A percentile compares a stretch with the other conserved stretches of the same genome.
Conservation (phyloP, 2,329 filamentous ascomycete species). For the Aureobasidium sp. region DNA sequence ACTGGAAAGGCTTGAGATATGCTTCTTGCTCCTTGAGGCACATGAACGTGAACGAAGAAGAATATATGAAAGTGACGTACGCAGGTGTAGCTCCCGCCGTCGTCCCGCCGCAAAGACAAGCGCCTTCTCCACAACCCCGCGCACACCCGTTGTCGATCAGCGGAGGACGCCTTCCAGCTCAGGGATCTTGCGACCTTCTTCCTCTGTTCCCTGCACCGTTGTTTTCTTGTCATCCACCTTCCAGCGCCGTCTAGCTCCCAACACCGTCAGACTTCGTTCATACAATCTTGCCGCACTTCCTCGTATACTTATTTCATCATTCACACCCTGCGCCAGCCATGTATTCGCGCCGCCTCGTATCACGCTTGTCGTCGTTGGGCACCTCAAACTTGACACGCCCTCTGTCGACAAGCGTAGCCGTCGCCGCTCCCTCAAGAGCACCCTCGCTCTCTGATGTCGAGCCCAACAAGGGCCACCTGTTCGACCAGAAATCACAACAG, state of each 20-base stretch:
- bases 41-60: neutral
- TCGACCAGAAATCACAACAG: slow-evolving; percentile 75
- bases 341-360: slow-evolving; percentile 21
- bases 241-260: neutral
- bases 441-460: slow-evolving; percentile 85
- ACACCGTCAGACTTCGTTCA: neutral
- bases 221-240: neutral
- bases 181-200: neutral
- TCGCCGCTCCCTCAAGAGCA: slow-evolving; percentile 28
- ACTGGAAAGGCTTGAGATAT: neutral
- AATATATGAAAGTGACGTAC: neutral
- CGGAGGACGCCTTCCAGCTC: neutral
- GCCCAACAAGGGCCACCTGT: slow-evolving; percentile 62
- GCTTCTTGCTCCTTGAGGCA: neutral
- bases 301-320: neutral
- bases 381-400: slow-evolving; percentile 15
- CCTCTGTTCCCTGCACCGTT: neutral
- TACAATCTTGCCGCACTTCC: neutral
- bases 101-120: neutral
- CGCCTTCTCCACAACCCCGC: slow-evolving; percentile 4
- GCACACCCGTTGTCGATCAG: neutral
- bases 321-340: slow-evolving; percentile 12
- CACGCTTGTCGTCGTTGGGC: slow-evolving; percentile 18
- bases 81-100: neutral
- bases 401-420: slow-evolving; percentile 1